Conservation (phyloP, 768 basidiomycete genomes). For the Lactarius quietus region DNA sequence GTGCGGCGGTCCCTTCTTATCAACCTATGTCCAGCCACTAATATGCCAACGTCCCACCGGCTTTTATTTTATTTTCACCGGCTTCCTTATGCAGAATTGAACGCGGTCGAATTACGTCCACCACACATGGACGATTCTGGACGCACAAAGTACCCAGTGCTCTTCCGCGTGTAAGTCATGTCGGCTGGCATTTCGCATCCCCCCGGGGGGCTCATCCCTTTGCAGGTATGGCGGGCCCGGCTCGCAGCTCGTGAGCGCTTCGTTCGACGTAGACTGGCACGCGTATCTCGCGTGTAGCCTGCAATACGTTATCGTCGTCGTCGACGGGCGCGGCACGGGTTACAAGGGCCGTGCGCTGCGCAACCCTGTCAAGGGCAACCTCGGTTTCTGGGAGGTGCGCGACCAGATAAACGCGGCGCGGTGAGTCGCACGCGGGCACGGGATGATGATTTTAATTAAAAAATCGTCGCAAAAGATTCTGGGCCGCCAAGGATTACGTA, state of each 20-base stretch:
- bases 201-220: too few species aligned
- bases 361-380: slow-evolving; percentile 83
- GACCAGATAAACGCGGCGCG: slow-evolving; percentile 90
- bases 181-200: too few species aligned
- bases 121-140: slow-evolving; percentile 93
- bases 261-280: slow-evolving; percentile 78
- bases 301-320: slow-evolving; percentile 80
- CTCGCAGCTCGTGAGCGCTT: slow-evolving; percentile 71
- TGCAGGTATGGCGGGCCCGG: slow-evolving; percentile 90
- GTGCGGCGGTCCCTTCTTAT: not conserved
- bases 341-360: slow-evolving; percentile 81
- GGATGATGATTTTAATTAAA: not conserved
- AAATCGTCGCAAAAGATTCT: slow-evolving; percentile 49
- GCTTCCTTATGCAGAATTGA: slow-evolving; percentile 56
- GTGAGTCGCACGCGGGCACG: slow-evolving; percentile 38
- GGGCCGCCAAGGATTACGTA: slow-evolving; percentile 85
- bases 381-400: slow-evolving; percentile 84
- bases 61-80: not conserved
- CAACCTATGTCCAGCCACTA: not conserved
- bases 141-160: slow-evolving; percentile 91
- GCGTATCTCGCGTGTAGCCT: slow-evolving; percentile 78
- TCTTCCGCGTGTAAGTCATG: slow-evolving; percentile 72
- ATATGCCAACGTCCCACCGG: not conserved
- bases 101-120: slow-evolving; percentile 87
- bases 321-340: slow-evolving; percentile 94